Evolutionary conservation across 192 early-diverging fungal genomes (phyloP), one percentile per base, ranked within the genome.

Genomic region (Lunasporangiospora selenospora): DNA sequence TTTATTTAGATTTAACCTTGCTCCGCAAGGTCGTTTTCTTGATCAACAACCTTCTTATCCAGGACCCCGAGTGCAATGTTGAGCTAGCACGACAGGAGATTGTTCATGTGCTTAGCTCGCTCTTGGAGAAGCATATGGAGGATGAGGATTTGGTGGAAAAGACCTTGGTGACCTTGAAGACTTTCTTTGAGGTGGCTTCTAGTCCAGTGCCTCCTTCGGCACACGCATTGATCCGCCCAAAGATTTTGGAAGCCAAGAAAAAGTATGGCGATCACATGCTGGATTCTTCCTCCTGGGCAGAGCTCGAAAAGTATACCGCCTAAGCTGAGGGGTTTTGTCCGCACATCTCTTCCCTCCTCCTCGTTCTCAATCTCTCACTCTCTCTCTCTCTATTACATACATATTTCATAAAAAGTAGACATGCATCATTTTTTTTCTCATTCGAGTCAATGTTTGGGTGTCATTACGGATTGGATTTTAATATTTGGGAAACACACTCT

Each of bases 21-120:
- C 44, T 83, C 19, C 67, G 84, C 29, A 88, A 89, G 63, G 55
- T 75, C 12, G 76, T 88, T 37, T 92, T 92, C 52, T 59, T 90
- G 50, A 77, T 85, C 67, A 87, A 84, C 38, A 82, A 80, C 6
- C 65, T 92, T 27, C 69, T 92, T 26, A 65, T 85, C n/a, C 83
- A 90, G 75, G 77, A 87, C 27, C 64, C 67, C 15, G 19, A 57
- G 10, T 45, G 85, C 43, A 75, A 80, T 36, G 46, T 67, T 11
- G 58, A 75, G 8, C 65, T 88, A 21, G 65, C 62, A 3, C 58
- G 84, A 21, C 62, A 84, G 39, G 80, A 81, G 16, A 73, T 83
- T 41, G 44, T 82, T 8, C 70, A 75, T 1, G 75, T 77, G 4
- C 53, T 87, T n/a, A 76, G 78, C 16, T 44, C 38, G 0, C 70